These are phyloP conservation scores for Alternaria conjuncta DNA, from an alignment of 2,329 filamentous ascomycete genomes.

Conservation along the genomic window DNA sequence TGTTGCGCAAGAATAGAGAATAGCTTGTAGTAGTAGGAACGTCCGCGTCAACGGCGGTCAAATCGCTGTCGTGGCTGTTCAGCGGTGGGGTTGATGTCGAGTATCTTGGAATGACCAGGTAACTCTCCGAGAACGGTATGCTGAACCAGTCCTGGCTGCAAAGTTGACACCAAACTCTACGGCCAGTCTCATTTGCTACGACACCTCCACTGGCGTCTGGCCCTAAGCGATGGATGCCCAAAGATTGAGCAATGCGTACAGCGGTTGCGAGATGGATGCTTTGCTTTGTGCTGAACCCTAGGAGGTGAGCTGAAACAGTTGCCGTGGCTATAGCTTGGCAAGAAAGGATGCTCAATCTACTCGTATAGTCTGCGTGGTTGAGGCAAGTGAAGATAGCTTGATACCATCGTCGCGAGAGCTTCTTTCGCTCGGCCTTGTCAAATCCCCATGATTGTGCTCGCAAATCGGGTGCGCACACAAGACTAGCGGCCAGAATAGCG, in stretches of 20 bases:
- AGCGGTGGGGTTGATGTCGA: conserved; percentile 35
- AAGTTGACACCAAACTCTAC: conserved; percentile 46
- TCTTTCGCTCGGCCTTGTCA: conserved; percentile 43
- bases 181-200: conserved; percentile 37
- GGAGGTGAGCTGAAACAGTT: conserved; percentile 54
- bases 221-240: conserved; percentile 52
- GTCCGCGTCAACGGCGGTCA: conserved; percentile 20
- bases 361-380: conserved; percentile 52
- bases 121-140: conserved; percentile 50
- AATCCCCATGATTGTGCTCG: conserved; percentile 51
- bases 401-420: conserved; percentile 53
- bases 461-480: conserved; percentile 12
- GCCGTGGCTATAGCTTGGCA: conserved; percentile 53
- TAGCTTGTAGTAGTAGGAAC: conserved; percentile 42
- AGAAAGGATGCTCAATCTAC: conserved; percentile 38
- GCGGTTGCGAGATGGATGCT: conserved; percentile 53
- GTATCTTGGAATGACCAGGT: conserved; percentile 41
- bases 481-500: background rate
- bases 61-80: conserved; percentile 28
- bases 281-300: conserved; percentile 54
- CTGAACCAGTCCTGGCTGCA: conserved; percentile 52
- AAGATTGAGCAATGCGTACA: conserved; percentile 53
- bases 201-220: conserved; percentile 8
- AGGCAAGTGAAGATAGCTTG: conserved; percentile 52
- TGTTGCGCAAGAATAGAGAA: conserved; percentile 40